Conservation (phyloP, 108 stramenopile genomes). For the Hondaea fermentalgiana region DNA sequence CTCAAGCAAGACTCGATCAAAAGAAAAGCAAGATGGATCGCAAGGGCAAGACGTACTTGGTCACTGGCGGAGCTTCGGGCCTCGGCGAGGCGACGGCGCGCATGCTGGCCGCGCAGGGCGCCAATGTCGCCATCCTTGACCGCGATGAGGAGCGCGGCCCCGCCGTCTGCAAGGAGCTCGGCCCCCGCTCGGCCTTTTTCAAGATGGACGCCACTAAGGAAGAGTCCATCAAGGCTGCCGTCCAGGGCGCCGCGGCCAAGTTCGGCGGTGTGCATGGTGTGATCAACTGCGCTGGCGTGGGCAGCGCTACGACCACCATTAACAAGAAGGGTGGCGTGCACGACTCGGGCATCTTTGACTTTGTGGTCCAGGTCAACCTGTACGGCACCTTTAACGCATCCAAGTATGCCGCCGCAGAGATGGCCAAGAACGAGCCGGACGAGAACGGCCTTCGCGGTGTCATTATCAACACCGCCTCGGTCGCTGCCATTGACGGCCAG, state of each 20-base stretch:
- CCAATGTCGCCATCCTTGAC: conserved; percentile 72
- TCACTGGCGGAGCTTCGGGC: conserved; percentile 81
- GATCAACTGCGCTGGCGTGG: conserved; percentile 88
- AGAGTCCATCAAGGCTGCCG: background rate
- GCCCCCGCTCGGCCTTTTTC: conserved; percentile 39
- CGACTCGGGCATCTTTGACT: conserved; percentile 38
- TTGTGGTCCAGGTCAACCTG: conserved; percentile 68
- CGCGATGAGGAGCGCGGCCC: conserved; percentile 39
- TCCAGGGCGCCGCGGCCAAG: background rate
- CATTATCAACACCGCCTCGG: conserved; percentile 81
- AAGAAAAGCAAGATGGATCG: background rate
- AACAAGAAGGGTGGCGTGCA: conserved; percentile 49
- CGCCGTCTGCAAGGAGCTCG: conserved; percentile 34
- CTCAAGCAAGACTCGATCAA: background rate
- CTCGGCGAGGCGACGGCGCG: conserved; percentile 75
- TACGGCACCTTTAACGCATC: conserved; percentile 84
- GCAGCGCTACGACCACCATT: conserved; percentile 60
- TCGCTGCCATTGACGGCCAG: conserved; percentile 91
- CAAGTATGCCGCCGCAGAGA: conserved; percentile 73
- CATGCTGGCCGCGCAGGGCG: conserved; percentile 58
- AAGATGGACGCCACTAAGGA: background rate
- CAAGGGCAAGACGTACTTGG: conserved; percentile 32
- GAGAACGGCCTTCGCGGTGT: conserved; percentile 61
- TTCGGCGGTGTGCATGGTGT: conserved; percentile 56
- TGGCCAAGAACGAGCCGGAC: conserved; percentile 46